Percentiles rank a stretch among this genome's conserved stretches.
phyloP scores from a whole-genome alignment of 2,329 filamentous ascomycete genomes.

The Penicillium sp. region DNA sequence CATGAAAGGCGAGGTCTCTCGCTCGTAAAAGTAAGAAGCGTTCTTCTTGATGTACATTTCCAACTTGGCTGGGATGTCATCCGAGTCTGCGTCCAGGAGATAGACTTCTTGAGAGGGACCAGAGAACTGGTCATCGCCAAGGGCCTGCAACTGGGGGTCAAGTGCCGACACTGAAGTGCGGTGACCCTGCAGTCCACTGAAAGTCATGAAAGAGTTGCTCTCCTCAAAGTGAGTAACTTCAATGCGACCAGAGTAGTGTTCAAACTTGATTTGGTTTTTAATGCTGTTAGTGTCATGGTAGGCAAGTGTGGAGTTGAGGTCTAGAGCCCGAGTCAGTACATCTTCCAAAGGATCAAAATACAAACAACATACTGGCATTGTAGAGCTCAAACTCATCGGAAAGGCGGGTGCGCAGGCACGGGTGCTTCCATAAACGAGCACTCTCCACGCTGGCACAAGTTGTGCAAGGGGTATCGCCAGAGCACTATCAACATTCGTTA shows the following conservation, averaged over 20 bases:
- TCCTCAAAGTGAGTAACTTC: conserved; percentile 57
- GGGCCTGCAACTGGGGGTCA: conserved; percentile 43
- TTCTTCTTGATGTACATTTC: conserved; percentile 55
- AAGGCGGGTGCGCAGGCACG: conserved; percentile 58
- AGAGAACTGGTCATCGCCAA: conserved; percentile 41
- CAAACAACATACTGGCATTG: conserved; percentile 45
- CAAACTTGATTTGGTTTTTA: conserved; percentile 49
- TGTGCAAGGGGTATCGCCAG: conserved; percentile 58
- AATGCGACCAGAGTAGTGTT: conserved; percentile 51
- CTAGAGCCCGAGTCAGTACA: conserved; percentile 27
- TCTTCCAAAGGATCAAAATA: not conserved
- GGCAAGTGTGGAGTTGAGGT: conserved; percentile 52
- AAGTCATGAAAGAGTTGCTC: conserved; percentile 49
- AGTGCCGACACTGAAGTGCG: conserved; percentile 37
- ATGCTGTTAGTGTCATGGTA: conserved; percentile 52
- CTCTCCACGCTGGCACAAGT: conserved; percentile 60
- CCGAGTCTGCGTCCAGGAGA: conserved; percentile 50
- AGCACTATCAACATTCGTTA: conserved; percentile 45
- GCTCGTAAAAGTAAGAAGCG: conserved; percentile 46
- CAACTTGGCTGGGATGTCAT: conserved; percentile 52
- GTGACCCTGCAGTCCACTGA: conserved; percentile 43
- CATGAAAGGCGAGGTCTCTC: conserved; percentile 53
- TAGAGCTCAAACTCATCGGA: conserved; percentile 59
- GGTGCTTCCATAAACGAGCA: conserved; percentile 60
- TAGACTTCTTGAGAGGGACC: conserved; percentile 43